A percentile compares a stretch with the other conserved stretches of the same genome.
phyloP scores from a whole-genome alignment of 345 rosid species.

The Hirschfeldia incana region DNA sequence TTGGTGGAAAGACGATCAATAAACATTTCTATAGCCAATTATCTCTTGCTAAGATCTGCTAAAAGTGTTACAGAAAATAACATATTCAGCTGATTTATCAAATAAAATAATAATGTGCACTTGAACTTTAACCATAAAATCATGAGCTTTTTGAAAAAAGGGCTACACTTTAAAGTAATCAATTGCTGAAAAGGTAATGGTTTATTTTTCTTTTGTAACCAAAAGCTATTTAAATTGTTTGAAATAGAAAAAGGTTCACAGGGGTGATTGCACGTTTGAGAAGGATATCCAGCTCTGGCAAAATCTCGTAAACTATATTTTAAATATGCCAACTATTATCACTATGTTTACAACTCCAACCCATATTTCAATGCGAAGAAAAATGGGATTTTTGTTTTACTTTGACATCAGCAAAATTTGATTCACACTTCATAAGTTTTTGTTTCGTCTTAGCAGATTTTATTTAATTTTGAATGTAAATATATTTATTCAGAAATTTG shows the following conservation, averaged over 20 bases:
- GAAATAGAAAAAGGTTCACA: neutral
- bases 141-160: neutral
- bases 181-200: constrained; percentile 9
- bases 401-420: neutral
- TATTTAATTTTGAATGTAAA: neutral
- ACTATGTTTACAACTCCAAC: neutral
- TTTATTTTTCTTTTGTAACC: neutral
- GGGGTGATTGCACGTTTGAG: constrained; percentile 15
- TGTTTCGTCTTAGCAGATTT: neutral
- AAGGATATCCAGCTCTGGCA: constrained; percentile 20
- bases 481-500: neutral
- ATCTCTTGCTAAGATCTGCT: neutral
- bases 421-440: neutral
- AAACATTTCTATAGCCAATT: neutral
- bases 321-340: constrained; percentile 9
- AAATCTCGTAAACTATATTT: constrained; percentile 11
- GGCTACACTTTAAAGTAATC: constrained; percentile 7
- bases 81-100: neutral
- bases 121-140: neutral
- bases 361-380: neutral
- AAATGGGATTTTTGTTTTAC: neutral
- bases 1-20: constrained; percentile 20
- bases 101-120: constrained; percentile 1
- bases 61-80: neutral
- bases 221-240: neutral